Conservation (phyloP, 1,284 basidiomycete species). For the Ganoderma resinaceum region DNA sequence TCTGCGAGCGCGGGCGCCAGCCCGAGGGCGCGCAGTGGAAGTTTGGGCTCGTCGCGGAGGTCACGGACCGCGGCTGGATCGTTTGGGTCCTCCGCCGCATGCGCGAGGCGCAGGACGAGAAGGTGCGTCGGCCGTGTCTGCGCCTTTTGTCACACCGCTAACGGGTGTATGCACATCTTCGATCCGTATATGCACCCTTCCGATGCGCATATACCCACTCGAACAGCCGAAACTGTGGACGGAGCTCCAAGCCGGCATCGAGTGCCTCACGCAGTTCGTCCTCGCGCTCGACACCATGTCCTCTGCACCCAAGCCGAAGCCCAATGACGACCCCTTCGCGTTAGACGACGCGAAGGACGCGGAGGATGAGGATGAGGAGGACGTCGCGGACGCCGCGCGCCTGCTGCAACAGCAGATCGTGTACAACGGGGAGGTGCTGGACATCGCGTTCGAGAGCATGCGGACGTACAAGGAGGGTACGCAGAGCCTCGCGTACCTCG, state of each 20-base stretch:
- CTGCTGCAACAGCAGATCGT: conserved; percentile 88
- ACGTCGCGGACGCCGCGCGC: conserved; percentile 77
- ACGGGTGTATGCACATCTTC: neutral
- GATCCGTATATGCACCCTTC: neutral
- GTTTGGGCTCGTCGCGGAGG: conserved; percentile 83
- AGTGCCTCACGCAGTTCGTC: conserved; percentile 90
- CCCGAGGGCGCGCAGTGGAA: conserved; percentile 55
- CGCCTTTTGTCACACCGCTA: neutral
- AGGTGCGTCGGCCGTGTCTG: conserved; percentile 55
- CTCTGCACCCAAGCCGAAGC: conserved; percentile 30
- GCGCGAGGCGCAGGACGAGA: conserved; percentile 87
- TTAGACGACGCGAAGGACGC: conserved; percentile 18
- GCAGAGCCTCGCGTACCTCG: conserved; percentile 78
- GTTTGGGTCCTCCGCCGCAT: conserved; percentile 90
- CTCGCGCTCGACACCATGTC: conserved; percentile 80
- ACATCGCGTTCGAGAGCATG: conserved; percentile 82
- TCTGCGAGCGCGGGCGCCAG: conserved; percentile 60
- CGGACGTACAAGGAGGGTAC: conserved; percentile 78
- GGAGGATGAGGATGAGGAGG: conserved; percentile 48
- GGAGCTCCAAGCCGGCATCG: conserved; percentile 93
- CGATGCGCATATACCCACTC: neutral
- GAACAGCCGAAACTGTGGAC: conserved; percentile 86
- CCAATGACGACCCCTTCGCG: conserved; percentile 12
- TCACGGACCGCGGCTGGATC: conserved; percentile 86
- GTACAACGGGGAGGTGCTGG: conserved; percentile 92